phyloP scores from a whole-genome alignment of 306 rosid species.

The Styphnolobium japonicum region DNA sequence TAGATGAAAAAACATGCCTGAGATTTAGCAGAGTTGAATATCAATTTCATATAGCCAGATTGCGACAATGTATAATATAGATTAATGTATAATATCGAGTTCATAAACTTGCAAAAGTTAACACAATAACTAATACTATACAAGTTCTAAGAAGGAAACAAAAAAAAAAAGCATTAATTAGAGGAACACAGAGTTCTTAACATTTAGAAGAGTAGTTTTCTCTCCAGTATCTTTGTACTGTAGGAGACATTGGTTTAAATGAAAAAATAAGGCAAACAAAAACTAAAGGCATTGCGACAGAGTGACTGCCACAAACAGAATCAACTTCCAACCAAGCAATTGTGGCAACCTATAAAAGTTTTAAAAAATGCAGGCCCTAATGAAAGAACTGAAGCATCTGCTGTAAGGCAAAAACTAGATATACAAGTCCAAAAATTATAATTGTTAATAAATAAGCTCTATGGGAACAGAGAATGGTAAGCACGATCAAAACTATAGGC shows the following conservation, averaged over 20 bases:
- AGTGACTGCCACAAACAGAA: constrained; percentile 74
- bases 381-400: constrained; percentile 25
- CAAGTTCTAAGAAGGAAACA: too few relatives aligned
- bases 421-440: not conserved
- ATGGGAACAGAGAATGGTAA: not conserved
- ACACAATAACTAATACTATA: too few relatives aligned
- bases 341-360: constrained; percentile 84
- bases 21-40: too few relatives aligned
- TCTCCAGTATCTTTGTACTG: constrained; percentile 94
- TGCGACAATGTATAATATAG: too few relatives aligned
- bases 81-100: too few relatives aligned
- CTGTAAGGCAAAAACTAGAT: constrained; percentile 3
- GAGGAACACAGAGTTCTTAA: constrained; percentile 41
- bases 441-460: not conserved
- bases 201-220: constrained; percentile 79
- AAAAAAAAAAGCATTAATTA: too few relatives aligned
- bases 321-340: constrained; percentile 99
- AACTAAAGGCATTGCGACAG: constrained; percentile 77
- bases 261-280: constrained; percentile 95
- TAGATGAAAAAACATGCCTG: constrained; percentile 56
- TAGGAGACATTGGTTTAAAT: constrained; percentile 90
- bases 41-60: too few relatives aligned
- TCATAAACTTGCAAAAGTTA: too few relatives aligned
- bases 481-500: not conserved
- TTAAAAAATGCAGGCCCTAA: constrained; percentile 17